A percentile compares a stretch with the other conserved stretches of the same genome.
Evolutionary conservation across 495 filamentous ascomycete genomes (phyloP).

Genomic region (Bacidia rubella): DNA sequence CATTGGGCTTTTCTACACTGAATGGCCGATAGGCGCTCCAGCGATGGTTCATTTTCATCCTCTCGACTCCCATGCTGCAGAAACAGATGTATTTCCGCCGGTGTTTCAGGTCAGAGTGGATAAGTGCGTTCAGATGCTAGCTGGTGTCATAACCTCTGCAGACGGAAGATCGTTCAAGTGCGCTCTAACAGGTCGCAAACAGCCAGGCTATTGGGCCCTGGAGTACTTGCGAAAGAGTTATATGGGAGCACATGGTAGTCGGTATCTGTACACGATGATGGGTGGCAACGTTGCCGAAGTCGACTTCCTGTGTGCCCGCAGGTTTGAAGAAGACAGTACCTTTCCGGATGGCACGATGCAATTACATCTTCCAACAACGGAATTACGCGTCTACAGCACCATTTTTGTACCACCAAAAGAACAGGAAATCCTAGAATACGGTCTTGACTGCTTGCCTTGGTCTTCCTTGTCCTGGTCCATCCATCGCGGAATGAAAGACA

Average conservation of each 20-base stretch:
- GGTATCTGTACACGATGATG: constrained; percentile 25
- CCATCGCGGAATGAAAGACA: constrained; percentile 24
- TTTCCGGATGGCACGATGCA: not conserved
- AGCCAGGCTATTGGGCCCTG: constrained; percentile 17
- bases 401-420: constrained; percentile 16
- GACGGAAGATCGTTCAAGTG: constrained; percentile 14
- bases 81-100: constrained; percentile 21
- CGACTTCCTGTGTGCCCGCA: constrained; percentile 18
- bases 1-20: constrained; percentile 23
- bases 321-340: not conserved
- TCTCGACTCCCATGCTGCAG: constrained; percentile 22
- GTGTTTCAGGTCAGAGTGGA: constrained; percentile 21
- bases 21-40: constrained; percentile 26
- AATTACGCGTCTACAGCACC: constrained; percentile 2
- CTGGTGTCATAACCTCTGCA: constrained; percentile 18
- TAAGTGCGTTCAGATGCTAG: constrained; percentile 23
- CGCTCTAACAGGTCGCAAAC: not conserved
- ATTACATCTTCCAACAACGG: constrained; percentile 9
- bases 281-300: constrained; percentile 25
- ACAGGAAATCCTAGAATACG: constrained; percentile 10
- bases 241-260: constrained; percentile 20
- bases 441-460: constrained; percentile 25
- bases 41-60: constrained; percentile 23
- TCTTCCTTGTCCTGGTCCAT: constrained; percentile 24
- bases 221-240: constrained; percentile 21